These are phyloP conservation scores for Monosporascus sp. DNA, from an alignment of 2,329 filamentous ascomycete species.

Conservation along the genomic window DNA sequence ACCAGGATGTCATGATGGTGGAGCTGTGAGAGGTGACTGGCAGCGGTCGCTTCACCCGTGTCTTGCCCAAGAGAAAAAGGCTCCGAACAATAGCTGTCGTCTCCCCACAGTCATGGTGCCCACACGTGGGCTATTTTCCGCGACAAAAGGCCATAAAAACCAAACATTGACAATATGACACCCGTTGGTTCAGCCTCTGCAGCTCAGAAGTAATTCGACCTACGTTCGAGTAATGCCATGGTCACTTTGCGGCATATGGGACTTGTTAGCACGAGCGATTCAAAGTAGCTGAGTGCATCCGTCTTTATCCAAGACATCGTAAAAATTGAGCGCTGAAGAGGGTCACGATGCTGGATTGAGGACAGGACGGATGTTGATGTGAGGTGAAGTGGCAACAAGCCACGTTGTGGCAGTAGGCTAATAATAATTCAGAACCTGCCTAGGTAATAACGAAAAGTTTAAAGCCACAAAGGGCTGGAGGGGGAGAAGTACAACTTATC, in stretches of 20 bases:
- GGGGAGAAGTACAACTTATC: no score
- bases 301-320: background rate
- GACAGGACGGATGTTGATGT: background rate
- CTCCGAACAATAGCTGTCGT: slow-evolving; percentile 6
- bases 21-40: slow-evolving; percentile 9
- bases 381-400: background rate
- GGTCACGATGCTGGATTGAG: background rate
- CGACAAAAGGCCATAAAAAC: background rate
- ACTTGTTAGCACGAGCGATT: no score
- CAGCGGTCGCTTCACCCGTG: slow-evolving; percentile 16
- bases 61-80: slow-evolving; percentile 13
- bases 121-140: slow-evolving; percentile 4
- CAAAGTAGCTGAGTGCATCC: background rate
- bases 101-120: slow-evolving; percentile 13
- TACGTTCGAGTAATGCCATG: background rate
- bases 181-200: background rate
- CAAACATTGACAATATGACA: background rate
- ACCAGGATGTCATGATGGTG: slow-evolving; percentile 9
- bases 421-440: background rate
- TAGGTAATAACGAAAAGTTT: no score
- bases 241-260: background rate
- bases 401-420: background rate
- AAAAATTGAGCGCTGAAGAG: background rate
- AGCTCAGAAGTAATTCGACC: background rate
- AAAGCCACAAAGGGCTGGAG: no score